Evolutionary conservation across 495 filamentous ascomycete species (phyloP).

Genomic region (Hypoxylon crocopeplum): DNA sequence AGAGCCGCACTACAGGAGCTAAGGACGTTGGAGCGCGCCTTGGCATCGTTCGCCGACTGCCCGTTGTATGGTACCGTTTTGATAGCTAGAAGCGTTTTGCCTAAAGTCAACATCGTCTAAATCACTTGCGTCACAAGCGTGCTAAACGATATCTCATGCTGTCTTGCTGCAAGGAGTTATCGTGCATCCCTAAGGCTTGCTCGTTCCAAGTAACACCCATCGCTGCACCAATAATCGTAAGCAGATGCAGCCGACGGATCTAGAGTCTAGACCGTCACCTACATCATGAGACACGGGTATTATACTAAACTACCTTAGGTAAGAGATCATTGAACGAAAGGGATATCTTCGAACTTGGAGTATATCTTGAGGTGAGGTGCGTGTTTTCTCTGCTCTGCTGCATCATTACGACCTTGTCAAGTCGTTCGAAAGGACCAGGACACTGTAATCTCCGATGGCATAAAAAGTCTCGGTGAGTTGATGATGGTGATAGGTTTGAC

Average conservation of each 20-base stretch:
- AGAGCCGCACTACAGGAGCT: constrained; percentile 24
- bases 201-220: constrained; percentile 20
- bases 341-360: background rate
- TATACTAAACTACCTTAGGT: background rate
- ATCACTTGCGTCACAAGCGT: constrained; percentile 27
- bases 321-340: background rate
- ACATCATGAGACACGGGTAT: constrained; percentile 25
- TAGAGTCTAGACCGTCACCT: constrained; percentile 28
- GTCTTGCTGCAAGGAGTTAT: constrained; percentile 31
- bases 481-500: constrained; percentile 32
- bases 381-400: constrained; percentile 1
- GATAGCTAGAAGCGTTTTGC: constrained; percentile 19
- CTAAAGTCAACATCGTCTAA: constrained; percentile 11
- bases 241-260: constrained; percentile 5
- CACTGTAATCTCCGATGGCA: constrained; percentile 15
- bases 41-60: constrained; percentile 23
- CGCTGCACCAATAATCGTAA: constrained; percentile 15
- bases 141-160: constrained; percentile 20
- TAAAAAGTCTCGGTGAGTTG: constrained; percentile 11
- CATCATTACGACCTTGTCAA: constrained; percentile 14
- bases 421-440: background rate
- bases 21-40: constrained; percentile 4
- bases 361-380: background rate
- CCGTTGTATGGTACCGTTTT: constrained; percentile 19
- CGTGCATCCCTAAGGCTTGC: constrained; percentile 18